These are phyloP conservation scores for Xylaria castorea DNA, from an alignment of 495 filamentous ascomycete species.

Conservation along the genomic window DNA sequence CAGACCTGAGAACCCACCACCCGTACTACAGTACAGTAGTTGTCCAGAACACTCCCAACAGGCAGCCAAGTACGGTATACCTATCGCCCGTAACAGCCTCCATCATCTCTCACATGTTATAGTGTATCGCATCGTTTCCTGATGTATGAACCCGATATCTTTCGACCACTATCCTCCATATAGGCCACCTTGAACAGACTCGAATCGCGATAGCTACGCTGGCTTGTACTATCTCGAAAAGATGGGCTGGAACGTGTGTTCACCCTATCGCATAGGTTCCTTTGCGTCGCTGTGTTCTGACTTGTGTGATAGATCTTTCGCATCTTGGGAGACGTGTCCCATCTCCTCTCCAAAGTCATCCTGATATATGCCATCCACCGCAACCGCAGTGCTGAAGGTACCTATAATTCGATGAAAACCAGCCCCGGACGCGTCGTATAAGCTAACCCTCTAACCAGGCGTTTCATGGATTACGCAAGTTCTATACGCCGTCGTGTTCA, in stretches of 20 bases:
- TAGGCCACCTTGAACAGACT: background rate
- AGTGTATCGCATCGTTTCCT: slow-evolving; percentile 4
- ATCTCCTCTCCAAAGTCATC: slow-evolving; percentile 84
- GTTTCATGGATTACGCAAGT: slow-evolving; percentile 94
- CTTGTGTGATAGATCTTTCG: slow-evolving; percentile 70
- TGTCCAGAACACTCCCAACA: background rate
- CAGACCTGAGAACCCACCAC: slow-evolving; percentile 5
- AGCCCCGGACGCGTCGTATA: background rate
- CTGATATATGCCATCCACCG: slow-evolving; percentile 90
- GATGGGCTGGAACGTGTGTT: slow-evolving; percentile 31
- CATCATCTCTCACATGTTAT: background rate
- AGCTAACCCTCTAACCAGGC: slow-evolving; percentile 57
- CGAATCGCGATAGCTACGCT: slow-evolving; percentile 12
- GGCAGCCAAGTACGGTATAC: slow-evolving; percentile 14
- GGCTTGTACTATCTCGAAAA: slow-evolving; percentile 13
- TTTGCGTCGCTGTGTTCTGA: slow-evolving; percentile 9
- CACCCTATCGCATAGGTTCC: background rate
- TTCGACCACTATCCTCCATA: background rate
- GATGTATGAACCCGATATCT: background rate
- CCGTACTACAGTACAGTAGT: background rate
- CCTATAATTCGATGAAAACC: background rate
- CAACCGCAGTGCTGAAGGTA: slow-evolving; percentile 88
- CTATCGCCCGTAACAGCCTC: background rate
- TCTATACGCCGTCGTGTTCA: slow-evolving; percentile 86
- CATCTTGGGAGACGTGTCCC: slow-evolving; percentile 79